phyloP scores from a whole-genome alignment of 495 filamentous ascomycete genomes.

The Podospora sp. region DNA sequence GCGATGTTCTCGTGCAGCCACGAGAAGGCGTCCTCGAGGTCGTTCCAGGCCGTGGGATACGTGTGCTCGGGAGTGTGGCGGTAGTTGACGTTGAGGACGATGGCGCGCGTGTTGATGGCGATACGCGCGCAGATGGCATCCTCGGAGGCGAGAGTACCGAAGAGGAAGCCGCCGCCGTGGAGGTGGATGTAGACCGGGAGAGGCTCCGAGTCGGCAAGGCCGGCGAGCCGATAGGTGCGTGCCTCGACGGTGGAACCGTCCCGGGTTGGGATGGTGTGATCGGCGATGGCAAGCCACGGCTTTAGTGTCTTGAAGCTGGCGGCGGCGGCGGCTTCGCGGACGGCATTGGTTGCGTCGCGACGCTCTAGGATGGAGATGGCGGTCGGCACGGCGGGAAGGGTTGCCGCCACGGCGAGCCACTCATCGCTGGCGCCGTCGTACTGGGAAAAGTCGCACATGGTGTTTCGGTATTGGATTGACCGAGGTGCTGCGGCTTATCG shows the following conservation, averaged over 20 bases:
- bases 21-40: slow-evolving; percentile 49
- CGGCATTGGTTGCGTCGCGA: slow-evolving; percentile 35
- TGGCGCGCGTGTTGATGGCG: slow-evolving; percentile 24
- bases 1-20: slow-evolving; percentile 48
- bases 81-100: slow-evolving; percentile 53
- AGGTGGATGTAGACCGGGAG: slow-evolving; percentile 24
- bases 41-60: slow-evolving; percentile 50
- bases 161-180: slow-evolving; percentile 21
- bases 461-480: neutral
- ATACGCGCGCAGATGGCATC: slow-evolving; percentile 41
- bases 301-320: slow-evolving; percentile 33
- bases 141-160: slow-evolving; percentile 36
- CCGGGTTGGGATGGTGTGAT: slow-evolving; percentile 37
- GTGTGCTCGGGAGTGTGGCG: slow-evolving; percentile 48
- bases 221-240: slow-evolving; percentile 43
- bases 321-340: slow-evolving; percentile 41
- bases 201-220: slow-evolving; percentile 49
- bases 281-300: slow-evolving; percentile 32
- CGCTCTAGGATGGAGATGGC: slow-evolving; percentile 32
- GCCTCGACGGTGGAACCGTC: slow-evolving; percentile 41
- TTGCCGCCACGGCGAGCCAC: slow-evolving; percentile 44
- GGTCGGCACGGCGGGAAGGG: slow-evolving; percentile 30
- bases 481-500: neutral
- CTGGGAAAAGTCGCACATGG: slow-evolving; percentile 47
- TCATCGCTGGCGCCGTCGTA: slow-evolving; percentile 45